Base-by-base conservation (phyloP, 169 alveolate species). In the Besnoitia besnoiti region DNA sequence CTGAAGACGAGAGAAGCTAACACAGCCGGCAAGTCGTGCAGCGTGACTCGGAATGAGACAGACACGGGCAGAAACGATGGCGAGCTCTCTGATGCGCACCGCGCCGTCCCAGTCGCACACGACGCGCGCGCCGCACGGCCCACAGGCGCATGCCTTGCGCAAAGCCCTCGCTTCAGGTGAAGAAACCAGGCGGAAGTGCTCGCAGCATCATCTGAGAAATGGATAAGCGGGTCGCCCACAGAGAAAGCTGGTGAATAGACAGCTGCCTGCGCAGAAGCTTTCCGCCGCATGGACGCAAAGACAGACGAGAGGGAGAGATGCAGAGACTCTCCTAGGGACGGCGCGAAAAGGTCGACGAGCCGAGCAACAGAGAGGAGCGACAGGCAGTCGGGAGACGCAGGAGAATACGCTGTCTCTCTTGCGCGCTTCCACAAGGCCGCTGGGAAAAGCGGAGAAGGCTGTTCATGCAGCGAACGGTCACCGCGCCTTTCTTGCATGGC, bases 231-330 rank as follows among this genome's bases (percentile, higher is more conserved):
- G 14, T 37, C 87, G 33, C 35, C 87, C 33, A 77, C 35, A 24
- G 87, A 2, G 61, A 77, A 42, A 21, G 87, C 87, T 4, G 87
- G 87, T 12, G 87, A 77, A 37, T 5, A 77, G 87, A 40, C 8
- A 42, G 87, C 33, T 16, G 87, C 30, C 40, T 4, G 35, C n/a
- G 55, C 21, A 10, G 59, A 0, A 1, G 8, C 80, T n/a, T 14
- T 21, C 2, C 44, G 40, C 10, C 39, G 40, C 2, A 67, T 37
- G 44, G 3, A 4, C 61, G 39, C 4, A 55, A 77, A 77, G 19
- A 77, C 33, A 77, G 61, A 37, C 4, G 87, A 30, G 33, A 77
- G 61, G 16, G 59, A 37, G 33, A 35, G 4, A 16, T 37, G 61
- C 21, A 77, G 61, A 35, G 61, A 40, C 59, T 77, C 59, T 12